Evolutionary conservation across 2,329 filamentous ascomycete species (phyloP), one percentile per base, ranked within the genome.

Genomic region (Cyanodermella asteris): DNA sequence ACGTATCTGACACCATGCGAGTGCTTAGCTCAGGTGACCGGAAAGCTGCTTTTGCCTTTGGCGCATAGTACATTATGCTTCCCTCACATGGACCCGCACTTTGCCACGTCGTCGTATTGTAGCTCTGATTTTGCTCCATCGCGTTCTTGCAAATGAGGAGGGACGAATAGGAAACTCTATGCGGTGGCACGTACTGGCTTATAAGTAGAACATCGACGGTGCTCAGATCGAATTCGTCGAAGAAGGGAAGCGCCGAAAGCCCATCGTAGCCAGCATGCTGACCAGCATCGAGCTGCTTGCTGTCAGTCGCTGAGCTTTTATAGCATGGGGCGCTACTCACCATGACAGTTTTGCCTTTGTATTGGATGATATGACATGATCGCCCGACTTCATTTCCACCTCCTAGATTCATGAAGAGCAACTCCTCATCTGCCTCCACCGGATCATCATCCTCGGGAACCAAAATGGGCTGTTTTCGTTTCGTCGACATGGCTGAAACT

Each of bases 301-400:
- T 8, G 19, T 34, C 19, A 34, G 31, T n/a, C 25, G 28, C 21
- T 22, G 22, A 22, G 25, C 33, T 18, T 29, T 11, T 24, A 25
- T 13, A 22, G 17, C 23, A 10, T 18, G 20, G 16, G 22, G 16
- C 6, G 17, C 15, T 17, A 16, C 12, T 11, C 56, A 90, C 81
- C 87, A 97, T 97, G 37, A 97, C 80, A 5, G 84, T 94, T 52
- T 97, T 97, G 33, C 87, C 87, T 53, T 94, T 97, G 64, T 97
- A 97, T 44, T 94, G 81, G 31, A 97, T 71, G 39, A 97, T 91
- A 46, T 97, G 87, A 49, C 87, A 94, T 36, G 87, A 94, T 36
- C 87, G 65, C 27, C 87, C 87, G 33, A 97, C 87, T 52, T 97
- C 87, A 48, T 93, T 94, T 37, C 87, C 87, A 32, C 87, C 87